phyloP scores from a whole-genome alignment of 768 basidiomycete species.

The Favolaschia claudopus region DNA sequence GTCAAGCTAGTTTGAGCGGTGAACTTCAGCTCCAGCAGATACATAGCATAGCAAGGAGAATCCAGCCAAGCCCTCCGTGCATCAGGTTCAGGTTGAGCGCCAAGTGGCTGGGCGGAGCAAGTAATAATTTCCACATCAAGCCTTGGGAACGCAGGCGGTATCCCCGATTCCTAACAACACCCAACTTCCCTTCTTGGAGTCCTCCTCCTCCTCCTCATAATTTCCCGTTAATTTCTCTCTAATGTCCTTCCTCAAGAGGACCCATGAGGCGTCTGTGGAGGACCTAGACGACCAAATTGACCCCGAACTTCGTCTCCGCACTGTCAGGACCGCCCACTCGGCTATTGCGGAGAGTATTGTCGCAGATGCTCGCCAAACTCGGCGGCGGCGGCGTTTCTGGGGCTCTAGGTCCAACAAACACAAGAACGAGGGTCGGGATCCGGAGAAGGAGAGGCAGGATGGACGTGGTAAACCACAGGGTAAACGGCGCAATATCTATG shows the following conservation, averaged over 20 bases:
- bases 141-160: too few relatives aligned
- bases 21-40: too few relatives aligned
- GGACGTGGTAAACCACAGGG: constrained; percentile 17
- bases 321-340: constrained; percentile 92
- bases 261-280: constrained; percentile 41
- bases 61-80: too few relatives aligned
- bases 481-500: constrained; percentile 75
- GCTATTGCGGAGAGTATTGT: constrained; percentile 88
- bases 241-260: constrained; percentile 21
- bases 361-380: constrained; percentile 74
- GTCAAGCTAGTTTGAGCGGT: too few relatives aligned
- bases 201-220: too few relatives aligned
- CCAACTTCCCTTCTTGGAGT: too few relatives aligned
- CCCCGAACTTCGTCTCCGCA: constrained; percentile 85
- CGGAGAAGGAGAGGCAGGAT: neutral
- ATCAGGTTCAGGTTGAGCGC: too few relatives aligned
- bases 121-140: too few relatives aligned
- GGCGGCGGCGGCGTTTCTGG: constrained; percentile 69
- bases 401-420: constrained; percentile 54
- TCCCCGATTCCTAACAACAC: too few relatives aligned
- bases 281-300: constrained; percentile 78
- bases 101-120: too few relatives aligned
- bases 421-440: constrained; percentile 2
- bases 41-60: too few relatives aligned
- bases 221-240: too few relatives aligned